Base-by-base conservation (phyloP, 805 yeast species). In the Vanderwaltozyma yarrowii region DNA sequence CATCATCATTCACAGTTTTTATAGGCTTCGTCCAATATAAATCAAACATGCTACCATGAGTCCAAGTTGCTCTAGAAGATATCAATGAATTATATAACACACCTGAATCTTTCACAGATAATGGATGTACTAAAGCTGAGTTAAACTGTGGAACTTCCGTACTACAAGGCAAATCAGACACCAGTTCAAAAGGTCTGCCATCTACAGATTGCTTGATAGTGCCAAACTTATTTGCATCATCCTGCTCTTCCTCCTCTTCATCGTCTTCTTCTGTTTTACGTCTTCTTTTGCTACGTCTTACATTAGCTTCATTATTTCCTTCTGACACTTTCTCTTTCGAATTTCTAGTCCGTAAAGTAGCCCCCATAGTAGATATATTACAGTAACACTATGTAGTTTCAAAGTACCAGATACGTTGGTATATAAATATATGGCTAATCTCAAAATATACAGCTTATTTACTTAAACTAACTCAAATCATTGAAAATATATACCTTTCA, bases 1-100 rank as follows among this genome's bases (percentile, higher is more conserved):
- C 17, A 15, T 21, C 75, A n/a, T 60, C 49, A 62, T 70, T 30
- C 62, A 45, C 38, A 61, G 59, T 38, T 56, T 69, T 37, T 65
- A 68, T 37, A 35, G 79, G 81, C 43, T 81, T 76, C 7, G 80
- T 69, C 95, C 96, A 89, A 49, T 78, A 85, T 33, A 80, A 66
- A 42, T 74, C 75, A 51, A 89, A 87, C 70, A 86, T 74, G 26
- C 71, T 70, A 4, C 80, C 68, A 59, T 78, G 52, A 43, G 79
- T 56, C 83, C 84, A 73, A 30, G 77, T 65, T 45, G 70, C 71
- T 27, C 97, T 65, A 0, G 96, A 88, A 28, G 74, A 73, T 51
- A 81, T 70, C 38, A 88, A 59, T 0, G 96, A 78, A 23, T 75
- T 69, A 51, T 81, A 80, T 8, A 83, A 54, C 0, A 80, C 80